phyloP scores from a whole-genome alignment of 2,329 filamentous ascomycete species.

The Metarhizium guizhouense region DNA sequence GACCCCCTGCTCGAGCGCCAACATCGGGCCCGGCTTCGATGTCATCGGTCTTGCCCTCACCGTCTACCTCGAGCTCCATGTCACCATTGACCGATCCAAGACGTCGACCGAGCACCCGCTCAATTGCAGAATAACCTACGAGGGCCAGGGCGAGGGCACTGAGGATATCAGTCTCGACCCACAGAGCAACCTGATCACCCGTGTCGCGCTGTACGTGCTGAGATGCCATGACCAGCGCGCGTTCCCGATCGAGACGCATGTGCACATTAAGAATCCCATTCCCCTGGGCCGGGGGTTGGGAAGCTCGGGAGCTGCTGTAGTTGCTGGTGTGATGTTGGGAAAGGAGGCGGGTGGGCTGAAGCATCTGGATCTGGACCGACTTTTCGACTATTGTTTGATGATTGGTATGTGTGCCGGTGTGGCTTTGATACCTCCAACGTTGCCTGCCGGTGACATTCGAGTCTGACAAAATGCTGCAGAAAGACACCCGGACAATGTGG shows the following conservation, averaged over 20 bases:
- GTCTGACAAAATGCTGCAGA: conserved; percentile 35
- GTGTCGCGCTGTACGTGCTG: conserved; percentile 88
- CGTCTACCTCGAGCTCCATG: conserved; percentile 82
- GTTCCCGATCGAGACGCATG: conserved; percentile 79
- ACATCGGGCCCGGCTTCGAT: conserved; percentile 96
- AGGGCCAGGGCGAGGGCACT: conserved; percentile 65
- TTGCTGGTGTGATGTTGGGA: conserved; percentile 86
- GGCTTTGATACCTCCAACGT: not conserved
- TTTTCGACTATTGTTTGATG: conserved; percentile 97
- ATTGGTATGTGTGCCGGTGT: conserved; percentile 50
- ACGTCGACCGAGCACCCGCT: conserved; percentile 49
- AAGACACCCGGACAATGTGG: conserved; percentile 89
- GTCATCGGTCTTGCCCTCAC: conserved; percentile 93
- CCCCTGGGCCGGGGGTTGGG: conserved; percentile 86
- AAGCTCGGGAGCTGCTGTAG: conserved; percentile 92
- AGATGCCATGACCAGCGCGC: conserved; percentile 79
- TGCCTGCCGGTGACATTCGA: not conserved
- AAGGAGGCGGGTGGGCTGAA: conserved; percentile 79
- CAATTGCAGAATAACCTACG: conserved; percentile 87
- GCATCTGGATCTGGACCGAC: conserved; percentile 63
- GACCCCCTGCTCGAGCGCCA: conserved; percentile 91
- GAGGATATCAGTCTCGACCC: conserved; percentile 74
- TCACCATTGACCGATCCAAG: conserved; percentile 60
- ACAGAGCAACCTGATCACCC: conserved; percentile 84
- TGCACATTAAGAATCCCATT: conserved; percentile 94